Base-by-base conservation (phyloP, 2,329 filamentous ascomycete genomes). In the Sporothrix luriei region DNA sequence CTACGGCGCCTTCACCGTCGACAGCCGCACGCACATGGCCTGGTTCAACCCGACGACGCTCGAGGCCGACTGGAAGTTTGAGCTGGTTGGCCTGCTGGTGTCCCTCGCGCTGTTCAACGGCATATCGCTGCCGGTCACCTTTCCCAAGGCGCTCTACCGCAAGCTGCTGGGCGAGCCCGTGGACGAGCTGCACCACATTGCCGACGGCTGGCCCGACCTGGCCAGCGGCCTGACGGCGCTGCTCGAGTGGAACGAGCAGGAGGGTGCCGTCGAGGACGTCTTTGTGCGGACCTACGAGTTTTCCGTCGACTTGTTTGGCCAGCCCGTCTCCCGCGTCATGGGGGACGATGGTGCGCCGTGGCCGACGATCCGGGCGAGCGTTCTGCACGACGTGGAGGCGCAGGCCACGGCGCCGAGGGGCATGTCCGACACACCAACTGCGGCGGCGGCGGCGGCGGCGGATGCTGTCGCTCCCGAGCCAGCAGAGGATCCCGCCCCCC, bases 41-140 rank as follows among this genome's bases (percentile, higher is more conserved):
- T 99, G 93, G 92, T 97, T 99, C 75, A 88, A 90, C 62, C 92
- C 94, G 0, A 88, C 89, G 6, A 92, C 93, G 5, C 80, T 92
- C 9, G 93, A 96, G 72, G 92, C 93, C 2, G 82, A 91, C 7
- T 95, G 94, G 87, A 95, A 95, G 76, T 98, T 91, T 75, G 93
- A 98, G 78, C 85, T 98, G 24, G 83, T 97, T 43, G 95, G 95
- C 0, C 80, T 97, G 13, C 81, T 98, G n/a, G 84, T 97, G 73
- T 96, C 92, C 0, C 84, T 99, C 21, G 95, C 95, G 5, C 82
- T 98, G 4, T 97, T 95, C 80, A 99, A 99, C 74, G 94, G 94
- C 1, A 83, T 98, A 29, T 97, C 94, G 0, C 83, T 99, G 0
- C 95, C 95, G 0, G 85, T 98, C 54, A 97, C 91, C 1, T 95